Evolutionary conservation across 2,329 filamentous ascomycete genomes (phyloP).

Genomic region (Fusarium sp.): DNA sequence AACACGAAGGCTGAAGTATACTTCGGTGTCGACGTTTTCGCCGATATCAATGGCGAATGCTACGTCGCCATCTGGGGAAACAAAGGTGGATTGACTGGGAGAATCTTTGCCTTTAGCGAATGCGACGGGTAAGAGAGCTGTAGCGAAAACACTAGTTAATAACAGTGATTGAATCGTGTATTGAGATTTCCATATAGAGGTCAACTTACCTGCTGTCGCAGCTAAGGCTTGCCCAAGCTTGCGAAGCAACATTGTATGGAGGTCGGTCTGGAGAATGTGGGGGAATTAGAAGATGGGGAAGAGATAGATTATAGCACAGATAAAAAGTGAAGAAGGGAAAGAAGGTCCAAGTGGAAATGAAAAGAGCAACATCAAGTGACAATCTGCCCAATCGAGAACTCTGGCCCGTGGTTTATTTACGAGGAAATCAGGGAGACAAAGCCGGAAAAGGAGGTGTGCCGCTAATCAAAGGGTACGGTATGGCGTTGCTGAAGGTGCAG

Average conservation of each 20-base stretch:
- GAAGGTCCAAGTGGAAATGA: not conserved
- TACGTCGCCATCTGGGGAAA: constrained; percentile 56
- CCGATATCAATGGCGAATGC: constrained; percentile 64
- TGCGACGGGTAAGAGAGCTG: constrained; percentile 43
- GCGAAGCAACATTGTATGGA: constrained; percentile 46
- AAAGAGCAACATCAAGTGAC: constrained; percentile 5
- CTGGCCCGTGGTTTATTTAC: constrained; percentile 1
- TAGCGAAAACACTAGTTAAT: constrained; percentile 2
- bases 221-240: constrained; percentile 48
- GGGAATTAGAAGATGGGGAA: constrained; percentile 4
- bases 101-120: constrained; percentile 46
- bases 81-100: constrained; percentile 56
- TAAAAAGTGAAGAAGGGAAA: not conserved
- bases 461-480: constrained; percentile 21
- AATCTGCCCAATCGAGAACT: constrained; percentile 12
- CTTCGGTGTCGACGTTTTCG: constrained; percentile 57
- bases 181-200: not conserved
- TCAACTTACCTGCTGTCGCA: constrained; percentile 44
- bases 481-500: constrained; percentile 13
- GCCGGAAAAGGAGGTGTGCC: constrained; percentile 42
- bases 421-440: constrained; percentile 38
- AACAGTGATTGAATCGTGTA: not conserved
- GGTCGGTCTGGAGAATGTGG: constrained; percentile 22
- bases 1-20: constrained; percentile 67
- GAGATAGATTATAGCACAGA: not conserved